Evolutionary conservation across 768 basidiomycete genomes (phyloP), one percentile per base, ranked within the genome.

Genomic region (Suillus clintonianus): DNA sequence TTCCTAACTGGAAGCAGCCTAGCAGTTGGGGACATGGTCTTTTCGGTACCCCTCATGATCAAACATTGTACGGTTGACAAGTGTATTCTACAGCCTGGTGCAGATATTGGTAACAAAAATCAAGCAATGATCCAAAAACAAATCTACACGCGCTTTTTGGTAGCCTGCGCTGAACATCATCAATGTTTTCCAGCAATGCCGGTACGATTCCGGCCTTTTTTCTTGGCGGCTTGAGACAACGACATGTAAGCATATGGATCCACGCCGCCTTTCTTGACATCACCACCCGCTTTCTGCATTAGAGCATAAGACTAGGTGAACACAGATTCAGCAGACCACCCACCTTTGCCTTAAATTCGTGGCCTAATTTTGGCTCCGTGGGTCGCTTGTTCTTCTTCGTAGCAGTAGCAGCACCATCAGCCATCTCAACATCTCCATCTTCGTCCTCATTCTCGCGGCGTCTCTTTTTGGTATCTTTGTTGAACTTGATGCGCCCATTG

Each of bases 331-430:
- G 51, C 7, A 47, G 24, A 65, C 11, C 9, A 76, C 87, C 62
- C 68, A 94, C 96, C 88, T 95, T 99, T 36, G 97, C 94, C 75
- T 91, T 96, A 83, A 97, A 99, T 75, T 99, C 95, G 15, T 87
- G 87, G 14, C 97, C 97, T 57, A 84, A 84, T 78, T 74, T 83
- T 55, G 75, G 80, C 78, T 80, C 85, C 76, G 79, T 86, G 82
- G 77, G 82, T 69, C 77, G 75, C 75, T 83, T 81, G 70, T 78
- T 85, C 81, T 79, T 85, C 83, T 76, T 81, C 47, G 70, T 65
- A 19, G 70, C 68, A n/a, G 69, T 69, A 50, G 81, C 80, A 63
- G 91, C 86, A 1, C 75, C 84, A 64, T 94, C 92, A 30, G 80
- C 92, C 86, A 94, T 90, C 65, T 94, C 91, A 59, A 92, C 80